Conservation (phyloP, 2,329 filamentous ascomycete genomes). For the Botrytis squamosa region DNA sequence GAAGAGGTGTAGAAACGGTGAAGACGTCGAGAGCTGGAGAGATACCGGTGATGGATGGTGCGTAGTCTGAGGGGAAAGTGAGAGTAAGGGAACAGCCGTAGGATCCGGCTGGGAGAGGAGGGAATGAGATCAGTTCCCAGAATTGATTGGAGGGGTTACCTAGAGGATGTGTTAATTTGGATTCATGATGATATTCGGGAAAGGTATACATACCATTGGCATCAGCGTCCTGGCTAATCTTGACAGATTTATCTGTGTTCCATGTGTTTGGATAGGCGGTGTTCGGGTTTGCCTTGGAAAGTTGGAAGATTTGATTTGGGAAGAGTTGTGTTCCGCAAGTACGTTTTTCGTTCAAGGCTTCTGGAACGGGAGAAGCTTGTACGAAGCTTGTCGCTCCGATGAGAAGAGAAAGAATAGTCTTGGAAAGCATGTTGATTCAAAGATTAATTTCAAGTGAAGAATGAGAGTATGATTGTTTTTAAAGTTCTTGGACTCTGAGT, state of each 20-base stretch:
- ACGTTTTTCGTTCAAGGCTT: conserved; percentile 9
- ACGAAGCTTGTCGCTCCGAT: conserved; percentile 3
- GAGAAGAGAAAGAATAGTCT: neutral
- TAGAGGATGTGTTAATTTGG: neutral
- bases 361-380: conserved; percentile 11
- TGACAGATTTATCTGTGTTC: conserved; percentile 1
- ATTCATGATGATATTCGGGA: neutral
- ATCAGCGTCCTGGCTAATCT: conserved; percentile 13
- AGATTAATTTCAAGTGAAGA: neutral
- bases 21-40: conserved; percentile 21
- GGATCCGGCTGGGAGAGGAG: neutral
- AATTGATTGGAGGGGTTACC: neutral
- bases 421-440: conserved; percentile 7
- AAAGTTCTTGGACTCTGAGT: neutral
- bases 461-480: neutral
- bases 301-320: conserved; percentile 17
- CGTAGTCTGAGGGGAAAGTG: neutral
- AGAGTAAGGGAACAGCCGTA: conserved; percentile 17
- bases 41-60: neutral
- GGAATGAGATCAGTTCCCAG: conserved; percentile 12
- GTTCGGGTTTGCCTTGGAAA: conserved; percentile 16
- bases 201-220: neutral
- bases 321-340: conserved; percentile 1
- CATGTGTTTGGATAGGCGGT: neutral
- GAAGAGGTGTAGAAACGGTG: conserved; percentile 12